A percentile compares a stretch with the other conserved stretches of the same genome.
Evolutionary conservation across 2,329 filamentous ascomycete genomes (phyloP).

Genomic region (Aureobasidium vineae): DNA sequence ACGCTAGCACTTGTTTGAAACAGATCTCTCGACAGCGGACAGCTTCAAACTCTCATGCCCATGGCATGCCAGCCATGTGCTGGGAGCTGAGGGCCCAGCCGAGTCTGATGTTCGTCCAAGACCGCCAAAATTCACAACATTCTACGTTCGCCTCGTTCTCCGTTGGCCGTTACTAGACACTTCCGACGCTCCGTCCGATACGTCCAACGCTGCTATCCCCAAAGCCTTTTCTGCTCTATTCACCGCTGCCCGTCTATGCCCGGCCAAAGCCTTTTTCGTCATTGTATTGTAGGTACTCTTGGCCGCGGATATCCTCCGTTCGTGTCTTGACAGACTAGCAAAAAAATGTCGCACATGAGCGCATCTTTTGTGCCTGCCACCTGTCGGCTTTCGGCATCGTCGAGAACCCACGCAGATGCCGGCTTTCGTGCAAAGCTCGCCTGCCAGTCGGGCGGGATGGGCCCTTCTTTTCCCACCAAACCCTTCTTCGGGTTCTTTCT

Average conservation of each 20-base stretch:
- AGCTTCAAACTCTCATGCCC: slow-evolving; percentile 24
- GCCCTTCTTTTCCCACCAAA: slow-evolving; percentile 14
- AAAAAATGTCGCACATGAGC: slow-evolving; percentile 22
- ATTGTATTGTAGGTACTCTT: slow-evolving; percentile 13
- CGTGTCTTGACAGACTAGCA: slow-evolving; percentile 17
- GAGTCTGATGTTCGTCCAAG: slow-evolving; percentile 7
- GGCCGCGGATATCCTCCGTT: slow-evolving; percentile 18
- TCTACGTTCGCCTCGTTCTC: slow-evolving; percentile 21
- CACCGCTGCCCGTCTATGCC: neutral
- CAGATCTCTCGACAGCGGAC: slow-evolving; percentile 23
- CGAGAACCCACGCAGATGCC: slow-evolving; percentile 8
- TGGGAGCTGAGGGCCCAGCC: slow-evolving; percentile 15
- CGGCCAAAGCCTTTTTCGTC: slow-evolving; percentile 16
- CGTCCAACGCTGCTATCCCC: neutral
- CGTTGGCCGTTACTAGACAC: slow-evolving; percentile 23
- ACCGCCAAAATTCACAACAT: slow-evolving; percentile 15
- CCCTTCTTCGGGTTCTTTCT: slow-evolving; percentile 4
- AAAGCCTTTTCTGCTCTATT: neutral
- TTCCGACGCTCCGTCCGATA: slow-evolving; percentile 19
- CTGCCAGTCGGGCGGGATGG: slow-evolving; percentile 12
- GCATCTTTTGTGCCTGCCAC: slow-evolving; percentile 17
- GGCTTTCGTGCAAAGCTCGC: slow-evolving; percentile 23
- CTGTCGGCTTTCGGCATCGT: slow-evolving; percentile 26
- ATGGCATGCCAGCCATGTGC: slow-evolving; percentile 22
- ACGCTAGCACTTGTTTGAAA: slow-evolving; percentile 26